Evolutionary conservation across 2,329 filamentous ascomycete genomes (phyloP).

Genomic region (Aspergillus pseudotamarii): DNA sequence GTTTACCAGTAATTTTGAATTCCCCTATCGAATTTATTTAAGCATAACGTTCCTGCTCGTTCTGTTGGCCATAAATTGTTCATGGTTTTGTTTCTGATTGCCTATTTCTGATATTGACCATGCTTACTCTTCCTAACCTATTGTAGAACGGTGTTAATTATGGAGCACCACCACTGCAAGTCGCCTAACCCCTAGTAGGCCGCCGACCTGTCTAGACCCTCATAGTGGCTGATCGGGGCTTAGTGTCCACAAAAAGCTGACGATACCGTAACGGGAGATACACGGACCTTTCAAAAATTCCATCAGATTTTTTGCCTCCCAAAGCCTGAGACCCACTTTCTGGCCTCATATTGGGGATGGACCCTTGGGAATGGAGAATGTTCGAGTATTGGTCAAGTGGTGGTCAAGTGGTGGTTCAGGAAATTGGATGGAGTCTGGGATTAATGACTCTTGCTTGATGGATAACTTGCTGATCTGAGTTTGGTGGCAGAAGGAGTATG

Average conservation of each 20-base stretch:
- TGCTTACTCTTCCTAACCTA: not conserved
- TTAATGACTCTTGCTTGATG: not conserved
- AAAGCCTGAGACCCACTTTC: conserved; percentile 9
- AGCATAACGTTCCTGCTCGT: not conserved
- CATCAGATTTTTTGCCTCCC: conserved; percentile 7
- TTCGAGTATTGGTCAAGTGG: conserved; percentile 1
- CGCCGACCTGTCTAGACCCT: conserved; percentile 25
- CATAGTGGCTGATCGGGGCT: conserved; percentile 26
- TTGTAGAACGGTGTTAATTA: conserved; percentile 5
- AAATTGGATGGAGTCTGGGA: conserved; percentile 4
- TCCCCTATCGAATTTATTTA: not conserved
- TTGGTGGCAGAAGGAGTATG: conserved; percentile 1
- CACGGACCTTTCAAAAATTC: conserved; percentile 17
- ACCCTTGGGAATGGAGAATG: conserved; percentile 6
- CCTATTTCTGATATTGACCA: not conserved
- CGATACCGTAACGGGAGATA: conserved; percentile 22
- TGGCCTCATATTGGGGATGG: conserved; percentile 5
- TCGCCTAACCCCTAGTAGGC: conserved; percentile 9
- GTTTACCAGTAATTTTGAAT: conserved; percentile 2
- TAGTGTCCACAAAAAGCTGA: conserved; percentile 9
- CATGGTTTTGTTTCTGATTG: not conserved
- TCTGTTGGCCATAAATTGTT: not conserved
- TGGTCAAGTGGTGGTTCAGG: conserved; percentile 1
- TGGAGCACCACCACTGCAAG: conserved; percentile 4
- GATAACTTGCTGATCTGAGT: not conserved